These are phyloP conservation scores for Kuraishia ogatae DNA, from an alignment of 805 yeast genomes.

Conservation along the genomic window DNA sequence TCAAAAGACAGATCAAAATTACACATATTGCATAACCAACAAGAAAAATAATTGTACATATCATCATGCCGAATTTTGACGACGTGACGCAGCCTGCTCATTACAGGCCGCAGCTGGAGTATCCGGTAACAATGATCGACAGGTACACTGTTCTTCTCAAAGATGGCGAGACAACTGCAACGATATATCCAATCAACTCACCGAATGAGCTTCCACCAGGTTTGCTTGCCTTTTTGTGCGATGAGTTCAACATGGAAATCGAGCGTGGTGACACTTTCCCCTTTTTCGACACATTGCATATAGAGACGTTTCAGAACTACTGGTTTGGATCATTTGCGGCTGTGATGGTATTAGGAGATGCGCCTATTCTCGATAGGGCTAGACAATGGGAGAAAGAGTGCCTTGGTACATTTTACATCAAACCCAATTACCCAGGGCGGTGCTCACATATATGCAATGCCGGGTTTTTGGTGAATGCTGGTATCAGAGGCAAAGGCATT, in stretches of 20 bases:
- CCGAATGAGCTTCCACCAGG: constrained; percentile 68
- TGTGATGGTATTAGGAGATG: constrained; percentile 72
- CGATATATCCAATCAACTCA: constrained; percentile 76
- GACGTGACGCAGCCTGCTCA: constrained; percentile 40
- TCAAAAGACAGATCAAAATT: neutral
- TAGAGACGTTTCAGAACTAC: constrained; percentile 69
- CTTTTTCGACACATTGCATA: constrained; percentile 67
- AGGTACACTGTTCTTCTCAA: constrained; percentile 72
- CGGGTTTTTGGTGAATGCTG: constrained; percentile 83
- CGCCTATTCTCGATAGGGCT: constrained; percentile 32
- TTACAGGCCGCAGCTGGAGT: constrained; percentile 33
- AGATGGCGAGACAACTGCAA: constrained; percentile 89
- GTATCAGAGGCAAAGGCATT: constrained; percentile 86
- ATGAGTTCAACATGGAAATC: constrained; percentile 89
- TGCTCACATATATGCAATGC: constrained; percentile 91
- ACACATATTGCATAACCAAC: neutral
- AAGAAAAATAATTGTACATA: neutral
- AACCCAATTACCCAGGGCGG: constrained; percentile 89
- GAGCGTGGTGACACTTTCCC: constrained; percentile 85
- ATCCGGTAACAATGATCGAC: constrained; percentile 27
- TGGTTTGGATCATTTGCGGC: constrained; percentile 90
- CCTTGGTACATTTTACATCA: constrained; percentile 76
- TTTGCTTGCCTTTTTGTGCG: constrained; percentile 70
- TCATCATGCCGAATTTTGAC: constrained; percentile 40
- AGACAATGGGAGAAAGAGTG: constrained; percentile 91